A percentile compares a stretch with the other conserved stretches of the same genome.
These are phyloP conservation scores for Ichthyophthirius multifiliis DNA, from an alignment of 169 alveolate genomes.

Conservation along the genomic window DNA sequence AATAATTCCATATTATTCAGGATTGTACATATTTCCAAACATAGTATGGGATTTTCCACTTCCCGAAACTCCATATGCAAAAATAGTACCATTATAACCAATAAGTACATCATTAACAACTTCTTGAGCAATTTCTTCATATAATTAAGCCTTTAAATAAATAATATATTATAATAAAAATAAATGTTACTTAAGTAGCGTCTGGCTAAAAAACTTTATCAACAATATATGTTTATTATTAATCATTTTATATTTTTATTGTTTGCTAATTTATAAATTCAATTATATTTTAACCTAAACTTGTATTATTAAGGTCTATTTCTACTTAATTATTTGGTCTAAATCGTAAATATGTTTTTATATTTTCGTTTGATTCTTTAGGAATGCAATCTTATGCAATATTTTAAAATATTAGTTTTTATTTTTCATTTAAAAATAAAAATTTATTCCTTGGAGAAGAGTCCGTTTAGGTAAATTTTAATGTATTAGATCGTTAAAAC, in stretches of 20 bases:
- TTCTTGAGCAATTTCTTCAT: slow-evolving; percentile 62
- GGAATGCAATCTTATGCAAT: too few species aligned
- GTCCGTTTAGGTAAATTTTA: too few species aligned
- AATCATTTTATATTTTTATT: slow-evolving; percentile 10
- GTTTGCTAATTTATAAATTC: slow-evolving; percentile 13
- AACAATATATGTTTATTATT: slow-evolving; percentile 53
- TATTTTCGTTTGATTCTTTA: slow-evolving; percentile 11
- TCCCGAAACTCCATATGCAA: slow-evolving; percentile 60
- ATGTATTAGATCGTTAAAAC: too few species aligned
- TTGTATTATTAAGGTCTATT: slow-evolving; percentile 2
- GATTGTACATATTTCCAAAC: slow-evolving; percentile 77
- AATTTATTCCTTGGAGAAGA: too few species aligned
- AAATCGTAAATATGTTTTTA: slow-evolving; percentile 42
- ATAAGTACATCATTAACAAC: slow-evolving; percentile 62
- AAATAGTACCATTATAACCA: slow-evolving; percentile 78
- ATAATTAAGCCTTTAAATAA: slow-evolving; percentile 63
- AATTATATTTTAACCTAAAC: slow-evolving; percentile 18
- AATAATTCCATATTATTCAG: slow-evolving; percentile 71
- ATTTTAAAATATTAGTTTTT: too few species aligned
- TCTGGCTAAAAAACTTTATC: slow-evolving; percentile 63
- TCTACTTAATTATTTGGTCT: slow-evolving; percentile 45
- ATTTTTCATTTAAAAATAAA: too few species aligned
- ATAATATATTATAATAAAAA: too few species aligned
- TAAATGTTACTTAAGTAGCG: neutral
- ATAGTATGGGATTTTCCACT: slow-evolving; percentile 86